These are phyloP conservation scores for Colletotrichum cereale DNA, from an alignment of 2,329 filamentous ascomycete species.

Conservation along the genomic window DNA sequence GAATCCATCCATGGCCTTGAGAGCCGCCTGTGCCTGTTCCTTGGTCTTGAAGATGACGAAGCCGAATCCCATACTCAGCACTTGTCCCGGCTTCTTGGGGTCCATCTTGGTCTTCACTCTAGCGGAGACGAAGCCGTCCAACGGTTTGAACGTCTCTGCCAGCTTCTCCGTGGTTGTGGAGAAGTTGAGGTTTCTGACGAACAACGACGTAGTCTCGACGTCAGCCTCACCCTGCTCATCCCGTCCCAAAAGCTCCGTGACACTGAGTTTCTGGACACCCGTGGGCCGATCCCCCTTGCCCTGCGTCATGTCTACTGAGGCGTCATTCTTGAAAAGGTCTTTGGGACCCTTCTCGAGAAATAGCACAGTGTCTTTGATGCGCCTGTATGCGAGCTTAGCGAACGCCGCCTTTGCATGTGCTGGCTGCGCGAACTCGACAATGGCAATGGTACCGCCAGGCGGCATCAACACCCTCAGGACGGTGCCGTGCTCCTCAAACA, in stretches of 20 bases:
- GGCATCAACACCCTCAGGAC: slow-evolving; percentile 90
- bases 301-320: slow-evolving; percentile 45
- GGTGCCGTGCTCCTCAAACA: slow-evolving; percentile 89
- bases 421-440: slow-evolving; percentile 86
- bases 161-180: slow-evolving; percentile 83
- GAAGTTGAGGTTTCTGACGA: slow-evolving; percentile 95
- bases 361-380: slow-evolving; percentile 89
- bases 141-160: slow-evolving; percentile 80
- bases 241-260: slow-evolving; percentile 75
- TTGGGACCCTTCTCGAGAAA: slow-evolving; percentile 95
- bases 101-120: slow-evolving; percentile 94
- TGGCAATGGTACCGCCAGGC: slow-evolving; percentile 91
- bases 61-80: slow-evolving; percentile 96
- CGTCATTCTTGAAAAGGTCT: slow-evolving; percentile 72
- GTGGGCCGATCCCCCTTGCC: slow-evolving; percentile 52
- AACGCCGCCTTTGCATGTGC: slow-evolving; percentile 88
- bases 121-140: slow-evolving; percentile 91
- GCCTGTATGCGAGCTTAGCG: slow-evolving; percentile 85
- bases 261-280: slow-evolving; percentile 72
- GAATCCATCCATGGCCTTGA: slow-evolving; percentile 88
- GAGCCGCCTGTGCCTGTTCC: slow-evolving; percentile 81
- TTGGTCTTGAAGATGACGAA: slow-evolving; percentile 91
- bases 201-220: slow-evolving; percentile 82
- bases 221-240: slow-evolving; percentile 66
- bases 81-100: slow-evolving; percentile 88